A percentile compares a stretch with the other conserved stretches of the same genome.
Conservation (phyloP, 495 filamentous ascomycete genomes). For the Trichoderma reesei region DNA sequence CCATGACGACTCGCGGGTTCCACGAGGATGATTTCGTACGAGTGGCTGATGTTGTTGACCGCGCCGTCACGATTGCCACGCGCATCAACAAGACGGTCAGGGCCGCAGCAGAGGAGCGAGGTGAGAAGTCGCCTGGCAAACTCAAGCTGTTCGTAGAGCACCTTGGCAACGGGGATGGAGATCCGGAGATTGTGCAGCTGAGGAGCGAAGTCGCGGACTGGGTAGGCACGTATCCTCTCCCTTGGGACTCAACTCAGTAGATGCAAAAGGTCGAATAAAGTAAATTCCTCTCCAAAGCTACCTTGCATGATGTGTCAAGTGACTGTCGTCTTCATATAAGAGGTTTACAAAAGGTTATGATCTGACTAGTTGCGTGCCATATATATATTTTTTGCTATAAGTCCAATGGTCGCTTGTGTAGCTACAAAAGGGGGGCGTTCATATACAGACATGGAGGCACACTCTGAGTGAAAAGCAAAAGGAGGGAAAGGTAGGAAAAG, state of each 20-base stretch:
- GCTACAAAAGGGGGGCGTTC: no score
- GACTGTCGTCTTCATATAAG: no score
- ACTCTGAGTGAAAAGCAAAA: no score
- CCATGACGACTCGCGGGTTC: conserved; percentile 95
- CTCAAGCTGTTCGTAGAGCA: conserved; percentile 80
- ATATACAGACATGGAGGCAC: no score
- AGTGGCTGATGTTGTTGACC: conserved; percentile 89
- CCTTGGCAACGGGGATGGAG: conserved; percentile 70
- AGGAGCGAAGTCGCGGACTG: conserved; percentile 88
- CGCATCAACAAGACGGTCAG: conserved; percentile 71
- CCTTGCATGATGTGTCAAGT: no score
- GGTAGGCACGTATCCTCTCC: conserved; percentile 85
- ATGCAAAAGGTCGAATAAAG: neutral
- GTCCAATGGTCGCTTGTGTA: no score
- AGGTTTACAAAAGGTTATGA: no score
- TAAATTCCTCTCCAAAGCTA: neutral
- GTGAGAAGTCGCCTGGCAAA: conserved; percentile 66
- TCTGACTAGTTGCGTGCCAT: no score
- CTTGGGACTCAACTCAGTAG: conserved; percentile 51
- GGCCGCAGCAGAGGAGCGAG: conserved; percentile 64
- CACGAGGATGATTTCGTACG: conserved; percentile 75
- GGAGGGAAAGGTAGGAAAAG: no score
- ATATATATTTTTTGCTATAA: no score
- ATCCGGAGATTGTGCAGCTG: conserved; percentile 77
- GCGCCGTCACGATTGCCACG: conserved; percentile 76